Evolutionary conservation across 768 basidiomycete genomes (phyloP).

Genomic region (Termitomyces sp.): DNA sequence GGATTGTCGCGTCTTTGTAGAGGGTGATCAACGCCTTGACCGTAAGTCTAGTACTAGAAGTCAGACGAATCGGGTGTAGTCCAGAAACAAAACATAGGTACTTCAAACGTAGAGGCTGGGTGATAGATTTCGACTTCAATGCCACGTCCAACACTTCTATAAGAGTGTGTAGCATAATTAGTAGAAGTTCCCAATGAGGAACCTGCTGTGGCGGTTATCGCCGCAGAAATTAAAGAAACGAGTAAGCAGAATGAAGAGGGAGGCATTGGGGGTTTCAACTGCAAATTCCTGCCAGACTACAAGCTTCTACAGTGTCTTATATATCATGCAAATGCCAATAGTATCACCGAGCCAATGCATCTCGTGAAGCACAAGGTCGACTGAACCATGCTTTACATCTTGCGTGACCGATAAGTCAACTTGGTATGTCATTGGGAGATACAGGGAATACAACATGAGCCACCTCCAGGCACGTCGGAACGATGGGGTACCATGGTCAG

Average conservation of each 20-base stretch:
- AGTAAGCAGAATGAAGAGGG: neutral
- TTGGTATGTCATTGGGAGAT: conserved; percentile 7
- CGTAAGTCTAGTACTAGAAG: conserved; percentile 10
- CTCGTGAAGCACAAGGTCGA: conserved; percentile 1
- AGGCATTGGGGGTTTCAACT: neutral
- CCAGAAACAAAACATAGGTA: neutral
- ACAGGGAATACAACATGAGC: neutral
- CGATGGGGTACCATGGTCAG: neutral
- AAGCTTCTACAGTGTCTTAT: neutral
- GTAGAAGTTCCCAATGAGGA: neutral
- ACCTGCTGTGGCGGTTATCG: neutral
- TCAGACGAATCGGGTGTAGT: neutral
- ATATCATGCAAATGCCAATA: conserved; percentile 4
- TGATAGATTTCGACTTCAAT: conserved; percentile 11
- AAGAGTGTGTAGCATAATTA: conserved; percentile 7
- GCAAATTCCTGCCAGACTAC: neutral
- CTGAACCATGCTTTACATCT: neutral
- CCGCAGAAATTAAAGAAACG: neutral
- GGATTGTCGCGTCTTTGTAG: conserved; percentile 8
- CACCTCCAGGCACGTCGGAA: neutral
- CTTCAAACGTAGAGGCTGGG: conserved; percentile 12
- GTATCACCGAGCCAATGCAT: conserved; percentile 6
- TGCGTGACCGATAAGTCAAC: neutral
- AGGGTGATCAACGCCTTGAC: conserved; percentile 9
- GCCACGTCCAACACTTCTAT: conserved; percentile 9